Percentiles rank a stretch among this genome's conserved stretches.
Conservation (phyloP, 805 yeast species). For the Lachancea nothofagi region DNA sequence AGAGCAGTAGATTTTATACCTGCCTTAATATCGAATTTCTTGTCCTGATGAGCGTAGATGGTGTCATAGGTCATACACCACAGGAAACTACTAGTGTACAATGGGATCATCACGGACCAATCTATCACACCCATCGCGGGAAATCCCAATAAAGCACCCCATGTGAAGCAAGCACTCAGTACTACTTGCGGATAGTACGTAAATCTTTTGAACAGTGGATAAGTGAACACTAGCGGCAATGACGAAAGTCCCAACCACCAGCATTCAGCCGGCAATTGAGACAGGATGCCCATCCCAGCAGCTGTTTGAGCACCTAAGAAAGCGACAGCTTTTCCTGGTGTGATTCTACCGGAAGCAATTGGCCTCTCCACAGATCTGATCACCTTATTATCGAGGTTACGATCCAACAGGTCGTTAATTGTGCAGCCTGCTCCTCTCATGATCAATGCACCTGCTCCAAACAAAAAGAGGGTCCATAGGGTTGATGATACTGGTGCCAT, state of each 20-base stretch:
- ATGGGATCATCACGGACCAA: conserved; percentile 67
- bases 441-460: conserved; percentile 76
- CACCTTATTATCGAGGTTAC: conserved; percentile 77
- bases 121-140: conserved; percentile 93
- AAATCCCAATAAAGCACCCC: conserved; percentile 93
- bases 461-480: conserved; percentile 55
- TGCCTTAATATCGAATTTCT: conserved; percentile 75
- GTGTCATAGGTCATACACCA: conserved; percentile 98
- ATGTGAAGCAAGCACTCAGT: conserved; percentile 76
- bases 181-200: conserved; percentile 92
- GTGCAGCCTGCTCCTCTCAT: conserved; percentile 99
- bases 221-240: conserved; percentile 71
- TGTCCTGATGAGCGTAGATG: conserved; percentile 96
- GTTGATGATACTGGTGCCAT: conserved; percentile 66
- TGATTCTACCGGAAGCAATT: conserved; percentile 80
- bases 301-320: conserved; percentile 71
- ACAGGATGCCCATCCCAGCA: conserved; percentile 66
- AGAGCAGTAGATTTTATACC: conserved; percentile 95
- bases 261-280: conserved; percentile 73
- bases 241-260: conserved; percentile 79
- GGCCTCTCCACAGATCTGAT: conserved; percentile 88
- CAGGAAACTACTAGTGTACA: conserved; percentile 67
- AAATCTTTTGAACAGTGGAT: conserved; percentile 90
- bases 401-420: conserved; percentile 82
- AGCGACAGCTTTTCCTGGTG: conserved; percentile 58